phyloP scores from a whole-genome alignment of 2,329 filamentous ascomycete genomes.

The Penicillium sp. region DNA sequence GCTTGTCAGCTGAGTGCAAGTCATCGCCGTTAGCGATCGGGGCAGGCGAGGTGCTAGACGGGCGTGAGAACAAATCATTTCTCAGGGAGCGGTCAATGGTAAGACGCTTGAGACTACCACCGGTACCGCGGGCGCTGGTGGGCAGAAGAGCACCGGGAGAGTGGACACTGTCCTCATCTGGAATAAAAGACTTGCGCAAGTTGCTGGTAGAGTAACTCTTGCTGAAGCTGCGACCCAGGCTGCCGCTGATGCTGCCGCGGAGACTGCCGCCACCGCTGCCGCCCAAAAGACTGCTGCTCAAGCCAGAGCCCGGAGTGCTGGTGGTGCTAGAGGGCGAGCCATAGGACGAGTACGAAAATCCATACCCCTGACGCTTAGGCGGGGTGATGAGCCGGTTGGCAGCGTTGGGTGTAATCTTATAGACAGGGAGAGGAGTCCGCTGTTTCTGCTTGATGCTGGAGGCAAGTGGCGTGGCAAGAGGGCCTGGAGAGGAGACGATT shows the following conservation, averaged over 20 bases:
- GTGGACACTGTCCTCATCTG: slow-evolving; percentile 78
- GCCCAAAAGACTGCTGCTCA: slow-evolving; percentile 17
- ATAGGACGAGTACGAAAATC: slow-evolving; percentile 91
- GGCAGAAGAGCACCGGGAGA: slow-evolving; percentile 82
- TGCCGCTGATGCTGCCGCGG: slow-evolving; percentile 50
- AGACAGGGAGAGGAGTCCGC: slow-evolving; percentile 78
- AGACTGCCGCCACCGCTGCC: slow-evolving; percentile 37
- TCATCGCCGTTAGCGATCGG: slow-evolving; percentile 46
- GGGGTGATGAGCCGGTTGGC: slow-evolving; percentile 80
- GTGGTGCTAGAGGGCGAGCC: slow-evolving; percentile 74
- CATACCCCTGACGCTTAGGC: slow-evolving; percentile 78
- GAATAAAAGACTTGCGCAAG: slow-evolving; percentile 76
- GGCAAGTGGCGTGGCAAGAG: slow-evolving; percentile 85
- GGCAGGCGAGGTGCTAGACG: slow-evolving; percentile 39
- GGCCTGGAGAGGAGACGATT: slow-evolving; percentile 73
- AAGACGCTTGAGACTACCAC: slow-evolving; percentile 80
- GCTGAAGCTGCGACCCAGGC: slow-evolving; percentile 70
- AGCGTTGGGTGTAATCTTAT: slow-evolving; percentile 81
- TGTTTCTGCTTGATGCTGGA: slow-evolving; percentile 76
- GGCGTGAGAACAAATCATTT: slow-evolving; percentile 61
- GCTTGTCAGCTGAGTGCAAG: slow-evolving; percentile 40
- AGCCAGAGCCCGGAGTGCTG: slow-evolving; percentile 61
- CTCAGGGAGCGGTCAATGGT: slow-evolving; percentile 88
- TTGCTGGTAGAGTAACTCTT: slow-evolving; percentile 91
- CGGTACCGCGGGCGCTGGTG: slow-evolving; percentile 66